Percentiles rank a stretch among this genome's conserved stretches.
phyloP scores from a whole-genome alignment of 2,329 filamentous ascomycete species.

The Diaporthe sp. region DNA sequence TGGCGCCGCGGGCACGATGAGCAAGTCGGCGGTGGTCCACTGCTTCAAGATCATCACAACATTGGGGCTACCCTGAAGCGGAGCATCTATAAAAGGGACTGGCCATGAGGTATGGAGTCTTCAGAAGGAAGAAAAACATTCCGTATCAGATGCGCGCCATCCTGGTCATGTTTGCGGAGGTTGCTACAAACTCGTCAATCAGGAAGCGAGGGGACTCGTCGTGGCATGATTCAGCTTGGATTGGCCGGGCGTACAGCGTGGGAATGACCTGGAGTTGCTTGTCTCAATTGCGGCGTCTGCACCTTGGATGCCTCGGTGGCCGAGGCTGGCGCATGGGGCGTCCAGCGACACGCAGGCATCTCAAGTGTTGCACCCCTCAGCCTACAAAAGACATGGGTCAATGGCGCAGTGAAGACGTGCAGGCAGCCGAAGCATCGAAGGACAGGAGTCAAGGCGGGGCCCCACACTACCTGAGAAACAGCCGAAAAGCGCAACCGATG shows the following conservation, averaged over 20 bases:
- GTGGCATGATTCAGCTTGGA: conserved; percentile 7
- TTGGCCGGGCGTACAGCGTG: conserved; percentile 12
- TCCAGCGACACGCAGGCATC: conserved; percentile 26
- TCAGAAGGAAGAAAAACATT: neutral
- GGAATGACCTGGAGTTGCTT: conserved; percentile 24
- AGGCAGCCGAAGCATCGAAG: conserved; percentile 37
- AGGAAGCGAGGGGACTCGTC: conserved; percentile 5
- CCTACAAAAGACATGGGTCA: conserved; percentile 24
- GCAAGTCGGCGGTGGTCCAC: neutral
- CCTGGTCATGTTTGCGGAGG: conserved; percentile 25
- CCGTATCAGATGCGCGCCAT: neutral
- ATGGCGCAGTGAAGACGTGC: conserved; percentile 35
- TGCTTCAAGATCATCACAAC: neutral
- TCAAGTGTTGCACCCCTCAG: conserved; percentile 13
- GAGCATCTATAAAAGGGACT: neutral
- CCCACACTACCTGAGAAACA: conserved; percentile 40
- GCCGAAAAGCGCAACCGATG: conserved; percentile 45
- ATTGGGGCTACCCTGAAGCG: neutral
- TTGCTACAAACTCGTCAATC: conserved; percentile 28
- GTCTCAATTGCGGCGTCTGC: conserved; percentile 4
- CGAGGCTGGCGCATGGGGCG: conserved; percentile 11
- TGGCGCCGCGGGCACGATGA: neutral
- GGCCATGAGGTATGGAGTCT: neutral
- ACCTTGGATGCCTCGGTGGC: conserved; percentile 22
- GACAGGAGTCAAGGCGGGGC: conserved; percentile 33